phyloP scores from a whole-genome alignment of 257 asterid genomes.

The Solanum peruvianum region DNA sequence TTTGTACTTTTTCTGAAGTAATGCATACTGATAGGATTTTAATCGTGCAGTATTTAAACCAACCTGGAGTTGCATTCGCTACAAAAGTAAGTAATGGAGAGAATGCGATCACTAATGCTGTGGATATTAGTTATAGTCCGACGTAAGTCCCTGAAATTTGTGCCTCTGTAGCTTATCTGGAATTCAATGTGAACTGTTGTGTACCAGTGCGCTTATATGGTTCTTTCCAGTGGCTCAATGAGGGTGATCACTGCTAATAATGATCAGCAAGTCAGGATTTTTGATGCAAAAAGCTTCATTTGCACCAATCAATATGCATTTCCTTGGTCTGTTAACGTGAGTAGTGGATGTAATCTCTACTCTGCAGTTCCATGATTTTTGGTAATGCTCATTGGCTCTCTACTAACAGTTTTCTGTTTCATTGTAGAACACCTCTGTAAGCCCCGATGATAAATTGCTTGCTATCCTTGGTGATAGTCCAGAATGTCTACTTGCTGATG shows the following conservation, averaged over 20 bases:
- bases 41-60: conserved; percentile 40
- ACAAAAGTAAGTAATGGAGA: conserved; percentile 54
- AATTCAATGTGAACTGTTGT: background rate
- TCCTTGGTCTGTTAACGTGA: conserved; percentile 94
- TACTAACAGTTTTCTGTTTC: background rate
- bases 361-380: background rate
- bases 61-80: conserved; percentile 67
- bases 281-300: conserved; percentile 42
- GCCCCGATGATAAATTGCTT: conserved; percentile 56
- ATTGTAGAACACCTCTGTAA: conserved; percentile 50
- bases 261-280: conserved; percentile 66
- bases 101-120: conserved; percentile 72
- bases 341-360: conserved; percentile 8
- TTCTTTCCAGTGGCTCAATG: conserved; percentile 39
- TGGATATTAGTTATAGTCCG: conserved; percentile 36
- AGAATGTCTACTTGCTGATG: conserved; percentile 48
- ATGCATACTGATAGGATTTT: background rate
- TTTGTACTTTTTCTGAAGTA: background rate
- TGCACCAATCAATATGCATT: conserved; percentile 41
- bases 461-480: conserved; percentile 72
- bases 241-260: conserved; percentile 74
- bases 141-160: conserved; percentile 18
- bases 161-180: background rate
- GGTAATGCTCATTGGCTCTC: background rate
- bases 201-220: background rate